A percentile compares a stretch with the other conserved stretches of the same genome.
phyloP scores from a whole-genome alignment of 331 rosid genomes.

The Cydonia oblonga region DNA sequence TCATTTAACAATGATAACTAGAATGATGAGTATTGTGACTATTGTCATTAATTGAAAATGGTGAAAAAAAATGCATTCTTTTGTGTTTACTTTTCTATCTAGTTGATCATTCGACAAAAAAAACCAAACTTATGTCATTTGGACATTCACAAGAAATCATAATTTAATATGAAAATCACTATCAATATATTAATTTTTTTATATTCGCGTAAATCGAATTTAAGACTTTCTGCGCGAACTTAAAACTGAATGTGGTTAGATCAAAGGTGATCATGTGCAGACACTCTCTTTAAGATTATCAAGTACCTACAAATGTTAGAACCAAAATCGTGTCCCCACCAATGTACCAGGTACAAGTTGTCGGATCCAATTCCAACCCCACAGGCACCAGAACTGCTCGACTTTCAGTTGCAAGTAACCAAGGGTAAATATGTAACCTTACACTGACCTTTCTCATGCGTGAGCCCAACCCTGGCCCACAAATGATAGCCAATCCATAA shows the following conservation, averaged over 20 bases:
- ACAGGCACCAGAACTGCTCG: background rate
- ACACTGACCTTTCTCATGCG: background rate
- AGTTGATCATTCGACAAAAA: background rate
- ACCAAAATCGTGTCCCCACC: background rate
- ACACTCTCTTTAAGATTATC: background rate
- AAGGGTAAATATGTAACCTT: background rate
- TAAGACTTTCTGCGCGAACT: too few species aligned
- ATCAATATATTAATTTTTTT: too few species aligned
- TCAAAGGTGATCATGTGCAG: background rate
- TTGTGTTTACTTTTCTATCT: background rate
- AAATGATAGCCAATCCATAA: background rate
- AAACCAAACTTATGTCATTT: too few species aligned
- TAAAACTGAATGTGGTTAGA: too few species aligned
- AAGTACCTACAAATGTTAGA: background rate
- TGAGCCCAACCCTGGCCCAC: constrained; percentile 1
- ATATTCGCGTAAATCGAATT: too few species aligned
- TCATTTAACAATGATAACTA: too few species aligned
- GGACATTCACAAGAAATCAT: background rate
- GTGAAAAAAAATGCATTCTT: too few species aligned
- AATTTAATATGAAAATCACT: too few species aligned
- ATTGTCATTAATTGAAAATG: too few species aligned
- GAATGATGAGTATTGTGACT: too few species aligned
- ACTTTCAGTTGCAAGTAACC: background rate
- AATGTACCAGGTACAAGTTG: background rate
- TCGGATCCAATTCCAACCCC: background rate